phyloP scores from a whole-genome alignment of 2,329 filamentous ascomycete species.

The Ophiostoma pallidulum region DNA sequence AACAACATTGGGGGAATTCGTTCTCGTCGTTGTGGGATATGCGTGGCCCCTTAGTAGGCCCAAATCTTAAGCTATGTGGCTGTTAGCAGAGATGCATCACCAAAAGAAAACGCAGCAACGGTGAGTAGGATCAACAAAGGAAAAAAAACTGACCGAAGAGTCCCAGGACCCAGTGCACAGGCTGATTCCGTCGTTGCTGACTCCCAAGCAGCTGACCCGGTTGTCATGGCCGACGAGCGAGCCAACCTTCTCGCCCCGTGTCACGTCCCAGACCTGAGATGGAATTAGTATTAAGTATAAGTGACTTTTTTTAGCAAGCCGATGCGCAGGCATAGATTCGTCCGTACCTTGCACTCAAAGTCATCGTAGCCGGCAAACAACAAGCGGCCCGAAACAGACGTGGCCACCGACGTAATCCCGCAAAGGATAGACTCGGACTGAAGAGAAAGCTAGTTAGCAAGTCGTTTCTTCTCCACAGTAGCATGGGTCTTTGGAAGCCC shows the following conservation, averaged over 20 bases:
- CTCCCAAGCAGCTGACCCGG: slow-evolving; percentile 94
- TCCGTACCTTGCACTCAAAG: slow-evolving; percentile 97
- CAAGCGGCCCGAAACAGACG: slow-evolving; percentile 89
- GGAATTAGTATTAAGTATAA: slow-evolving; percentile 18
- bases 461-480: neutral
- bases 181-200: slow-evolving; percentile 98
- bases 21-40: slow-evolving; percentile 10
- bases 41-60: slow-evolving; percentile 63
- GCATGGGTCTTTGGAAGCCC: too few relatives aligned
- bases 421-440: slow-evolving; percentile 96
- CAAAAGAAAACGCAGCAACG: neutral
- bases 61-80: slow-evolving; percentile 67
- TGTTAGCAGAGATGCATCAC: too few relatives aligned
- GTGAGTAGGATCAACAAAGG: neutral
- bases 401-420: slow-evolving; percentile 95
- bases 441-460: slow-evolving; percentile 15
- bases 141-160: slow-evolving; percentile 66
- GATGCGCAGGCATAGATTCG: neutral
- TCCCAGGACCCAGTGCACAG: slow-evolving; percentile 99
- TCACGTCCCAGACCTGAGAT: slow-evolving; percentile 86
- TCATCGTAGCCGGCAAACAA: slow-evolving; percentile 97
- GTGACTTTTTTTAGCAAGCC: too few relatives aligned
- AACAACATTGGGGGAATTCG: slow-evolving; percentile 8
- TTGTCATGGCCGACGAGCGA: slow-evolving; percentile 97
- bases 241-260: slow-evolving; percentile 92